phyloP scores from a whole-genome alignment of 208 protist species.

The Wallacemonas sp. region DNA sequence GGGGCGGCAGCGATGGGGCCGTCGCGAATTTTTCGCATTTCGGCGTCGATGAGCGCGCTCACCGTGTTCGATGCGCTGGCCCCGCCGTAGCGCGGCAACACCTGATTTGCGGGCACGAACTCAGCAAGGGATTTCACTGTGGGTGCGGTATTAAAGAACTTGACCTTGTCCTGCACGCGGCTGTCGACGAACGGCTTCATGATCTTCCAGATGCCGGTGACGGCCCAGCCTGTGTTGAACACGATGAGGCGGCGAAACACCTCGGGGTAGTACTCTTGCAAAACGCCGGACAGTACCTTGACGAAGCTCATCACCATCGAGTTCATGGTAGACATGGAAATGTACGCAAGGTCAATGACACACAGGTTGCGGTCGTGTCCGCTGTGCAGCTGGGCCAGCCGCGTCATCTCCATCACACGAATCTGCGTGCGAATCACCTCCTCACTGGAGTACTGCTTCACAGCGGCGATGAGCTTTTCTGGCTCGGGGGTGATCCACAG shows the following conservation, averaged over 20 bases:
- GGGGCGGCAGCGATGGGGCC: background rate
- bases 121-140: conserved; percentile 30
- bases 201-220: conserved; percentile 77
- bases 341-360: conserved; percentile 67
- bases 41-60: conserved; percentile 26
- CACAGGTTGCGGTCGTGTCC: conserved; percentile 65
- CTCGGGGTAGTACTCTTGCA: conserved; percentile 85
- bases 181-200: conserved; percentile 62
- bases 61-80: conserved; percentile 28
- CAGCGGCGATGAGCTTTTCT: conserved; percentile 25
- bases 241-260: conserved; percentile 70
- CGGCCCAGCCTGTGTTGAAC: conserved; percentile 79
- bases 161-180: conserved; percentile 80
- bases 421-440: conserved; percentile 56
- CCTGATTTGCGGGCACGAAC: conserved; percentile 47
- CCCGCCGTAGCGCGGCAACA: conserved; percentile 54
- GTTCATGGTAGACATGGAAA: conserved; percentile 66
- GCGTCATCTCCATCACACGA: conserved; percentile 57
- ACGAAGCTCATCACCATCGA: conserved; percentile 45
- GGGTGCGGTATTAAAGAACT: conserved; percentile 53
- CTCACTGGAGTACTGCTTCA: conserved; percentile 39
- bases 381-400: conserved; percentile 31
- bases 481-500: conserved; percentile 71
- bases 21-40: conserved; percentile 24
- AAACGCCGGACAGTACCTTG: conserved; percentile 37